Percentiles rank a stretch among this genome's conserved stretches.
Conservation (phyloP, 1,284 basidiomycete species). For the Cryptococcus sp. region DNA sequence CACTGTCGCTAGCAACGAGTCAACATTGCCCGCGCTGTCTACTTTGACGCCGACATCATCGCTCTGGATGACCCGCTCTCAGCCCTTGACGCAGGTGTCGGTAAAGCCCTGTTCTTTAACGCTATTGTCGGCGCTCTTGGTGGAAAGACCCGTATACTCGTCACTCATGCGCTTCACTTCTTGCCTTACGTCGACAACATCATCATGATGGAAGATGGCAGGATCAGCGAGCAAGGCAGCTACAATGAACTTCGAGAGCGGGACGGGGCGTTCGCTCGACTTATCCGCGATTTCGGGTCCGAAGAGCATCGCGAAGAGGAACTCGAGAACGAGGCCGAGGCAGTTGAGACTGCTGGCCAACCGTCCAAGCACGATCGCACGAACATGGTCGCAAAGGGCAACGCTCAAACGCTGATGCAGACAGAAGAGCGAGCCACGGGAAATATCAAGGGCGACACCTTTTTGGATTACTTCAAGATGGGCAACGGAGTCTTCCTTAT, state of each 20-base stretch:
- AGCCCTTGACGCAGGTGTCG: conserved; percentile 83
- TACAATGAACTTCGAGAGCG: conserved; percentile 67
- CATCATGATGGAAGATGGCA: conserved; percentile 63
- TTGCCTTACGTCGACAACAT: conserved; percentile 55
- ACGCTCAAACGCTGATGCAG: conserved; percentile 55
- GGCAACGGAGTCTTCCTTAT: conserved; percentile 56
- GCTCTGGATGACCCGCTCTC: conserved; percentile 81
- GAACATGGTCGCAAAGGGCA: conserved; percentile 46
- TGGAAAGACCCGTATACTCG: conserved; percentile 76
- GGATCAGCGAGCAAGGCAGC: conserved; percentile 73
- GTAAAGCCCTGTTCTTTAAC: conserved; percentile 78
- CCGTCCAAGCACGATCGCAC: conserved; percentile 32
- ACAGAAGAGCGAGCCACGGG: conserved; percentile 54
- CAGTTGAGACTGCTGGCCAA: conserved; percentile 49
- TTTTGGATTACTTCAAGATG: conserved; percentile 56
- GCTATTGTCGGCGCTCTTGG: conserved; percentile 66
- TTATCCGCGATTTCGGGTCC: conserved; percentile 68
- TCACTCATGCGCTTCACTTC: conserved; percentile 58
- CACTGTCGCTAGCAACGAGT: conserved; percentile 51
- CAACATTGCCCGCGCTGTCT: conserved; percentile 75
- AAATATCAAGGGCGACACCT: conserved; percentile 43
- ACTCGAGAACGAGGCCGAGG: conserved; percentile 50
- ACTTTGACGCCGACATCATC: conserved; percentile 80
- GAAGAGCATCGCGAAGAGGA: conserved; percentile 56
- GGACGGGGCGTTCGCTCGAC: conserved; percentile 69